A percentile compares a stretch with the other conserved stretches of the same genome.
Conservation (phyloP, 768 basidiomycete genomes). For the Suillus weaverae region DNA sequence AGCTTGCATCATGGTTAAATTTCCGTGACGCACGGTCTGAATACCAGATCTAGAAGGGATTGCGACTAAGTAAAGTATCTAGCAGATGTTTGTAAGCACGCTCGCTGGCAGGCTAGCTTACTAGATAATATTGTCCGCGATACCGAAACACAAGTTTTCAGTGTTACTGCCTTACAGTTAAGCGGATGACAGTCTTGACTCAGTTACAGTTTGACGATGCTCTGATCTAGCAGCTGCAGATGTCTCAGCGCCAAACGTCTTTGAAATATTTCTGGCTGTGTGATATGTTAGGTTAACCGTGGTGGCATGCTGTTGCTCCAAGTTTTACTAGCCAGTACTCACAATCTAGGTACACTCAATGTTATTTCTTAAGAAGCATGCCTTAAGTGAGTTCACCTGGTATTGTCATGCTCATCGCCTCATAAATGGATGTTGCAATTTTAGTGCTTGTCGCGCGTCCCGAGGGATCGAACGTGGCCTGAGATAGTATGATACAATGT, state of each 20-base stretch:
- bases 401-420: conserved; percentile 24
- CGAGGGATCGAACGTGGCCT: neutral
- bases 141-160: too few relatives aligned
- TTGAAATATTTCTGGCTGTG: neutral
- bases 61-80: neutral
- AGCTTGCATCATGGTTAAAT: neutral
- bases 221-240: neutral
- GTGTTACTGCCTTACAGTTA: too few relatives aligned
- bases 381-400: conserved; percentile 27
- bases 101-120: too few relatives aligned
- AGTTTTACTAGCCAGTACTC: conserved; percentile 10
- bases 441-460: conserved; percentile 22
- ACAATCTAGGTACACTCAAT: conserved; percentile 23
- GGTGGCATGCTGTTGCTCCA: neutral
- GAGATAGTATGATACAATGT: neutral
- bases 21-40: neutral
- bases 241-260: neutral
- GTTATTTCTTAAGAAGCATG: conserved; percentile 23
- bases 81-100: neutral
- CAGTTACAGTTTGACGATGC: neutral
- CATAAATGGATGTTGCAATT: conserved; percentile 19
- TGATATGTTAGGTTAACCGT: neutral
- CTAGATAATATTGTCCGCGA: too few relatives aligned
- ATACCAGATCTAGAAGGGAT: neutral
- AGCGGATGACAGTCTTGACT: too few relatives aligned